Conservation (phyloP, 371 early-diverging fungal genomes). For the Syncephalastrum contaminatum region DNA sequence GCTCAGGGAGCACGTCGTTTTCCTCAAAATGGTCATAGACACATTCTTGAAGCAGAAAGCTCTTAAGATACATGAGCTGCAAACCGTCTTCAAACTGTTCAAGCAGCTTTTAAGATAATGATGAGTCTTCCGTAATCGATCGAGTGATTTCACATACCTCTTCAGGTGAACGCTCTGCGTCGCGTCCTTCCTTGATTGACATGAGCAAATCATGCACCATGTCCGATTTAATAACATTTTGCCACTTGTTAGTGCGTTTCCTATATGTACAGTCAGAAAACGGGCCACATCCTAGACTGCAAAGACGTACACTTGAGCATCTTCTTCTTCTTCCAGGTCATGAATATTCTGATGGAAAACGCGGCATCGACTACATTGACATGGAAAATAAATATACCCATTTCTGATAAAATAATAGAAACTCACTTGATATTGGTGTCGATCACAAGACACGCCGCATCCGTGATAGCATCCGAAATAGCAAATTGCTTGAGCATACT, state of each 20-base stretch:
- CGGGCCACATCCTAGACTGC: neutral
- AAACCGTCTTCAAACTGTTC: constrained; percentile 39
- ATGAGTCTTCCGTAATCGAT: no score
- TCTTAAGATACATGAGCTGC: constrained; percentile 41
- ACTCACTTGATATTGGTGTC: constrained; percentile 54
- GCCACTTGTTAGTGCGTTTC: constrained; percentile 16
- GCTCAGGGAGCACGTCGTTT: constrained; percentile 15
- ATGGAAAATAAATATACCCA: neutral
- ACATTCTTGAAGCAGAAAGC: constrained; percentile 38
- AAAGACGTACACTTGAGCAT: constrained; percentile 2
- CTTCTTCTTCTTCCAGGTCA: constrained; percentile 10
- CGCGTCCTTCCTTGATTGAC: constrained; percentile 25
- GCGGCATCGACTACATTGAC: constrained; percentile 24
- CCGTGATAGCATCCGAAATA: constrained; percentile 37
- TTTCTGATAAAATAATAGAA: neutral
- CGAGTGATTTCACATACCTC: constrained; percentile 17
- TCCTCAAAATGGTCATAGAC: constrained; percentile 27
- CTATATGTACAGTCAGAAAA: neutral
- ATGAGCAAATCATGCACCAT: constrained; percentile 28
- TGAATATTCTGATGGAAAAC: constrained; percentile 27
- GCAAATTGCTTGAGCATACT: constrained; percentile 46
- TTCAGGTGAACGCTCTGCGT: constrained; percentile 23
- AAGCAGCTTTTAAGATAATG: no score
- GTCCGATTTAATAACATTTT: constrained; percentile 23
- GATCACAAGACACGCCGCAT: constrained; percentile 54